Evolutionary conservation across 352 stramenopile species (phyloP).

Genomic region (Globisporangium nodosum): DNA sequence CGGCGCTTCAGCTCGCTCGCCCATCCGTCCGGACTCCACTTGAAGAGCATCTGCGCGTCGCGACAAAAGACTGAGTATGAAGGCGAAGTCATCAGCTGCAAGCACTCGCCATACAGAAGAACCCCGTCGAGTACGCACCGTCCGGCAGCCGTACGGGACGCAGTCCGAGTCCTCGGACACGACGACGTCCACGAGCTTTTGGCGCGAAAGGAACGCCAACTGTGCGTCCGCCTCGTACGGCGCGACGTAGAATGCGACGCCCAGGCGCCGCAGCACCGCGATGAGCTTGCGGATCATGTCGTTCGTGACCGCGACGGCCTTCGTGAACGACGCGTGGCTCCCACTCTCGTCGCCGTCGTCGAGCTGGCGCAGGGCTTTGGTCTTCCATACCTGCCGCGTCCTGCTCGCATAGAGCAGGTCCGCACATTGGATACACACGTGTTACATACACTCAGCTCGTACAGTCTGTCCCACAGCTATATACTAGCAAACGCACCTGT

Average conservation of each 20-base stretch:
- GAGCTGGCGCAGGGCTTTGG: slow-evolving; percentile 28
- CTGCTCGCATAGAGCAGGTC: slow-evolving; percentile 14
- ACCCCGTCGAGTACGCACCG: slow-evolving; percentile 13
- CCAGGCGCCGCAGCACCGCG: slow-evolving; percentile 45
- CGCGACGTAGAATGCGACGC: slow-evolving; percentile 92
- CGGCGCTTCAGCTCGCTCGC: slow-evolving; percentile 83
- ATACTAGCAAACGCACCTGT: slow-evolving; percentile 23
- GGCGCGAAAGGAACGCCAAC: slow-evolving; percentile 89
- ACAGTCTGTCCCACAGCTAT: neutral
- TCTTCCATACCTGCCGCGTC: slow-evolving; percentile 31
- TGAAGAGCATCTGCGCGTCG: slow-evolving; percentile 85
- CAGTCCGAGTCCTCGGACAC: slow-evolving; percentile 97
- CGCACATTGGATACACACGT: neutral
- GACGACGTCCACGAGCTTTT: slow-evolving; percentile 89
- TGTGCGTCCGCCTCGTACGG: slow-evolving; percentile 98
- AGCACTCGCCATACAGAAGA: neutral
- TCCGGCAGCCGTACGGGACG: slow-evolving; percentile 92
- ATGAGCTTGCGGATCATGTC: slow-evolving; percentile 74
- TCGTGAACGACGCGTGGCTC: slow-evolving; percentile 31
- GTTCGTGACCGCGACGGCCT: slow-evolving; percentile 60
- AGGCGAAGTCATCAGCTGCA: no score
- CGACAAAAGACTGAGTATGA: neutral
- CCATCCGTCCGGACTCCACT: slow-evolving; percentile 86
- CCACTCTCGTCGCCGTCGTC: slow-evolving; percentile 18
- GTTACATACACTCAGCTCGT: neutral